Conservation (phyloP, 169 alveolate species). For the Toxoplasma gondii region DNA sequence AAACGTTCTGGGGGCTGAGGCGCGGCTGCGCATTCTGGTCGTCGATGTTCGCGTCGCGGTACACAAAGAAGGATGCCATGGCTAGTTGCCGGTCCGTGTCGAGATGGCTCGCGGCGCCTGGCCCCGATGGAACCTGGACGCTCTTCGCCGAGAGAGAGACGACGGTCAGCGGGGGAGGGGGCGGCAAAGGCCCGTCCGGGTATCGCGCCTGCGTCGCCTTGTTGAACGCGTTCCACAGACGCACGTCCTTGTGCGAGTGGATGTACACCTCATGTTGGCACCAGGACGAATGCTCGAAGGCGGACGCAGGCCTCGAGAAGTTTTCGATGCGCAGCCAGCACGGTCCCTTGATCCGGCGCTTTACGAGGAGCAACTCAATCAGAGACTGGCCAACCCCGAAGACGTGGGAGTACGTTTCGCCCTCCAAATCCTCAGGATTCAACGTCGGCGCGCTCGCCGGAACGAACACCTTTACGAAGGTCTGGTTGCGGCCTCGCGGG, state of each 20-base stretch:
- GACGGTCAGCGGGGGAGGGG: slow-evolving; percentile 51
- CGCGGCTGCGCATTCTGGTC: slow-evolving; percentile 50
- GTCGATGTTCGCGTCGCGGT: slow-evolving; percentile 40
- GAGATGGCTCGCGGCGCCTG: not conserved
- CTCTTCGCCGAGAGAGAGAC: slow-evolving; percentile 33
- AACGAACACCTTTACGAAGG: slow-evolving; percentile 32
- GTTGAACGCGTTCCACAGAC: slow-evolving; percentile 42
- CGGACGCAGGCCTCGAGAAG: slow-evolving; percentile 20
- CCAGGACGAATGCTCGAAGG: slow-evolving; percentile 58
- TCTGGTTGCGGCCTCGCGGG: slow-evolving; percentile 38
- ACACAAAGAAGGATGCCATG: slow-evolving; percentile 35
- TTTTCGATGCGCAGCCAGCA: slow-evolving; percentile 78
- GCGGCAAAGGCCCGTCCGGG: slow-evolving; percentile 24
- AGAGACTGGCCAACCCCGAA: slow-evolving; percentile 63
- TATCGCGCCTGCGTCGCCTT: not conserved
- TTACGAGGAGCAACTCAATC: slow-evolving; percentile 68
- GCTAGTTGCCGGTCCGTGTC: slow-evolving; percentile 2
- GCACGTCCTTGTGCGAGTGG: slow-evolving; percentile 46
- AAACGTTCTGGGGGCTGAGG: slow-evolving; percentile 13
- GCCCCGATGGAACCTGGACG: not conserved
- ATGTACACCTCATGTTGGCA: slow-evolving; percentile 54
- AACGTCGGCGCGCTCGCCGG: slow-evolving; percentile 39
- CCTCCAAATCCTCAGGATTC: slow-evolving; percentile 45
- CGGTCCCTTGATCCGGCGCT: slow-evolving; percentile 85
- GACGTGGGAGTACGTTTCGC: slow-evolving; percentile 62